Base-by-base conservation (phyloP, 202 grass and related monocot genomes). In the Setaria italica region DNA sequence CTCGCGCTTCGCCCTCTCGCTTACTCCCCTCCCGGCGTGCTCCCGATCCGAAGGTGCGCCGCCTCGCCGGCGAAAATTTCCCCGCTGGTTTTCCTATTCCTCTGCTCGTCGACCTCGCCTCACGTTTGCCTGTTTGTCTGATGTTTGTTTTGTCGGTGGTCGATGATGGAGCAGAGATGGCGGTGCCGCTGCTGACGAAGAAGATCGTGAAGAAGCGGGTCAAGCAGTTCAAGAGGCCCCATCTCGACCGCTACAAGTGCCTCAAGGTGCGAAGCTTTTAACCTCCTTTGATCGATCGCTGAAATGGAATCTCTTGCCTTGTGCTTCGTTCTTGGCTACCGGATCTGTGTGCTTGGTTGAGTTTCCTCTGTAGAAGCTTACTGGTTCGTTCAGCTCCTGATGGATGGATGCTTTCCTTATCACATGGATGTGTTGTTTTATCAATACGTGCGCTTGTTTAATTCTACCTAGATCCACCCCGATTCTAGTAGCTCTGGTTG, bases 131-230 rank as follows among this genome's bases (percentile, higher is more conserved):
- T 48, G 9, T 34, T 48, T 34, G 5, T 20, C 47, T 54, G 51
- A 0, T 54, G 60, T 15, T 47, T 83, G n/a, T 6, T 25, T 83
- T 56, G 57, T 59, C 15, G 49, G 14, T 4, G 53, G 12, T 46
- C 43, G 15, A 0, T 46, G 1, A 4, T 1, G 64, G 83, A 83
- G 80, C 94, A 93, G 94, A 74, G 70, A 73, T 73, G 94, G 94
- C 91, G 79, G 91, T 93, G 20, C 94, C 92, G 15, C 32, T 92
- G 88, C 43, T 97, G 66, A 81, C 85, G 67, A 94, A 72, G 80
- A 90, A 90, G 91, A 97, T 94, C 76, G 90, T 97, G 79, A 97
- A 97, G 90, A 94, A 92, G 92, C 58, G 92, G 63, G 77, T 94
- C 34, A 97, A 97, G 92, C 74, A 85, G 43, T 97, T 97, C 90